Evolutionary conservation across 1,284 basidiomycete species (phyloP).

Genomic region (Leccinum fuscescens): DNA sequence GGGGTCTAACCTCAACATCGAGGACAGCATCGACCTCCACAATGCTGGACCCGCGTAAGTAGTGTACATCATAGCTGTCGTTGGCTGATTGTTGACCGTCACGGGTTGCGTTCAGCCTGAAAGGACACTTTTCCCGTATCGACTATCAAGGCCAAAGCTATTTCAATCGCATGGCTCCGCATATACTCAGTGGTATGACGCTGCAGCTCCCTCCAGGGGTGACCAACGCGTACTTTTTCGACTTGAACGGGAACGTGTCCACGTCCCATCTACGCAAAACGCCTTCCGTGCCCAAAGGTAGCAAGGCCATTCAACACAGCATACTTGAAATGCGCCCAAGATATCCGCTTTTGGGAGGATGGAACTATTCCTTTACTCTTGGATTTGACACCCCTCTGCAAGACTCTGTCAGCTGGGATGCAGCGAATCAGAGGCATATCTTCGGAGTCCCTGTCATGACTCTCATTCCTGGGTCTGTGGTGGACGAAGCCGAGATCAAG

Average conservation of each 20-base stretch:
- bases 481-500: slow-evolving; percentile 77
- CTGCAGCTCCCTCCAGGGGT: slow-evolving; percentile 82
- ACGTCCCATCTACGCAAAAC: slow-evolving; percentile 82
- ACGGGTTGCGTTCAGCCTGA: slow-evolving; percentile 56
- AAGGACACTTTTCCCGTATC: slow-evolving; percentile 94
- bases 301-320: slow-evolving; percentile 54
- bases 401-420: slow-evolving; percentile 69
- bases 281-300: slow-evolving; percentile 57
- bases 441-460: slow-evolving; percentile 88
- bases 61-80: background rate
- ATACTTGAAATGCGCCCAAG: slow-evolving; percentile 83
- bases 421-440: slow-evolving; percentile 59
- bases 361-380: slow-evolving; percentile 95
- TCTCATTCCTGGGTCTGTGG: slow-evolving; percentile 74
- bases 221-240: slow-evolving; percentile 83
- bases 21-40: slow-evolving; percentile 82
- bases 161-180: slow-evolving; percentile 64
- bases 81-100: slow-evolving; percentile 1
- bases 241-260: slow-evolving; percentile 94
- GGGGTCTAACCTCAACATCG: slow-evolving; percentile 91
- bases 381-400: slow-evolving; percentile 87
- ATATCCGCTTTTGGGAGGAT: slow-evolving; percentile 93
- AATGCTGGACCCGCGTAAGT: slow-evolving; percentile 88
- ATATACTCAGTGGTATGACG: slow-evolving; percentile 68
- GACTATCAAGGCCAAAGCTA: slow-evolving; percentile 76